Base-by-base conservation (phyloP, 2,329 filamentous ascomycete species). In the Huntiella abstrusa region DNA sequence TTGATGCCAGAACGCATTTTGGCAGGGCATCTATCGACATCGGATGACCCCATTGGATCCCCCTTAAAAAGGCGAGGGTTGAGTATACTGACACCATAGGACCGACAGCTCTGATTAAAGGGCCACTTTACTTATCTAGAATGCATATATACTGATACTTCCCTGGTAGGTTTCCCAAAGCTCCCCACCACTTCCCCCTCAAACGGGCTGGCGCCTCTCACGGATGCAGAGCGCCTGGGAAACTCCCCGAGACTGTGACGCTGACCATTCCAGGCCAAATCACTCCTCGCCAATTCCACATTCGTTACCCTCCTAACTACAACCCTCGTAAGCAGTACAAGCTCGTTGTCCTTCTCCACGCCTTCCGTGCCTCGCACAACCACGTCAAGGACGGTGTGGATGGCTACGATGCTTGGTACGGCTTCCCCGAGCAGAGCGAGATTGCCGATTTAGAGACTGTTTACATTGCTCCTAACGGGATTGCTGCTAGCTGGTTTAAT, bases 311-410 rank as follows among this genome's bases (percentile, higher is more conserved):
- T 4, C 54, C 55, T 16, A 58, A 59, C 54, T 68, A 68, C 53
- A 55, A 67, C 52, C 54, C 53, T 37, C 59, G 51, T 49, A 57
- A 56, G 17, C 56, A 58, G 1, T 61, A 67, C 53, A 59, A 58
- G 35, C 57, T 67, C 33, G 60, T 69, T 48, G 65, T 65, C 51
- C 59, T 57, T 16, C 55, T 60, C 33, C 64, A 68, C 52, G 60
- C 58, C 53, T 58, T 62, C 37, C 57, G 58, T 35, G 62, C 62
- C 36, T 61, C 49, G 47, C 60, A 60, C 49, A 49, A 55, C 35
- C 54, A 61, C 38, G 57, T 66, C 33, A 59, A 56, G 41, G 54
- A 54, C 13, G 58, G 60, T 19, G 53, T 54, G 40, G 50, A 54
- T 33, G 57, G 56, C 39, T 55, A 56, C 12, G 32, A 19, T 15